Evolutionary conservation across 805 yeast genomes (phyloP).

Genomic region (Spathaspora boniae): DNA sequence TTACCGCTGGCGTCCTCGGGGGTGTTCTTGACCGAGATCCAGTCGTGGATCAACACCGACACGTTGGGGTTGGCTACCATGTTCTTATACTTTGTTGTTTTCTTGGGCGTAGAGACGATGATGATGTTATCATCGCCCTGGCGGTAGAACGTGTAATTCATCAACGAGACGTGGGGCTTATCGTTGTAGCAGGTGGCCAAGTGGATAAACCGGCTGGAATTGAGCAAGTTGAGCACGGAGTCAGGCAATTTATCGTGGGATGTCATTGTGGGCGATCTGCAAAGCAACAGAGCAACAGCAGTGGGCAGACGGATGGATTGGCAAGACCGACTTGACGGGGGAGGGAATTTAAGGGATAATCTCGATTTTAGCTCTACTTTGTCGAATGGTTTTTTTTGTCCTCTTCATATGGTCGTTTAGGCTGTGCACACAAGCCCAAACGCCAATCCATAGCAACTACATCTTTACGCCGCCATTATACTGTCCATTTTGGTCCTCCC

Average conservation of each 20-base stretch:
- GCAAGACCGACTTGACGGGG: too few relatives aligned
- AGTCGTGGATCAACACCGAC: constrained; percentile 83
- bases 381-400: too few relatives aligned
- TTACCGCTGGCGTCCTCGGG: constrained; percentile 14
- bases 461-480: too few relatives aligned
- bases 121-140: constrained; percentile 46
- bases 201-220: constrained; percentile 70
- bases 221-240: constrained; percentile 42
- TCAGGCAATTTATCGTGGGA: constrained; percentile 26
- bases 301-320: too few relatives aligned
- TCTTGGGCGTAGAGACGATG: constrained; percentile 66
- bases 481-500: too few relatives aligned
- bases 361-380: too few relatives aligned
- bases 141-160: constrained; percentile 76
- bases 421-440: too few relatives aligned
- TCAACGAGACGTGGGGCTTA: constrained; percentile 82
- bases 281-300: too few relatives aligned
- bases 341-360: too few relatives aligned
- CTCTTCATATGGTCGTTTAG: too few relatives aligned
- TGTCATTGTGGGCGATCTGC: constrained; percentile 7
- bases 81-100: constrained; percentile 73
- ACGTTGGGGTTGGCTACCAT: constrained; percentile 70
- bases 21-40: constrained; percentile 62
- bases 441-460: too few relatives aligned
- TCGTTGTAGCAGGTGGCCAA: constrained; percentile 75